These are phyloP conservation scores for Ogataea zsoltii DNA, from an alignment of 805 yeast genomes.

Conservation along the genomic window DNA sequence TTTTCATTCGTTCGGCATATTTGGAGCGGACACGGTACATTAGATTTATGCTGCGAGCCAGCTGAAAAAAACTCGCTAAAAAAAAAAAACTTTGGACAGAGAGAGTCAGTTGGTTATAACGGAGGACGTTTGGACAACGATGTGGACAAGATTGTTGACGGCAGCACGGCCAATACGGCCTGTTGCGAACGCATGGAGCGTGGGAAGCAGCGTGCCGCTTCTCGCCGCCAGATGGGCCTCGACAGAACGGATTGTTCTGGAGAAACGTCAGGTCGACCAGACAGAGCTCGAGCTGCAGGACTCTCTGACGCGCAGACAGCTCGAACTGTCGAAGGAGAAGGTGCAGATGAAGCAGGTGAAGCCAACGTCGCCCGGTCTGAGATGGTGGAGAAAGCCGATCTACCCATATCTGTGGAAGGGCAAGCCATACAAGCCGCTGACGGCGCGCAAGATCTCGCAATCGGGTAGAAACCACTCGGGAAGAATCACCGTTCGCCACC, in stretches of 20 bases:
- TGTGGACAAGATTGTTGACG: neutral
- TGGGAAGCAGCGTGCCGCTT: neutral
- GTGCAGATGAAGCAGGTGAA: slow-evolving; percentile 74
- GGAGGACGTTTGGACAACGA: neutral
- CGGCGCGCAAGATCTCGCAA: slow-evolving; percentile 66
- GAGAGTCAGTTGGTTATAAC: neutral
- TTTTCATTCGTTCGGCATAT: slow-evolving; percentile 33
- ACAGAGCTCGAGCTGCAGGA: slow-evolving; percentile 84
- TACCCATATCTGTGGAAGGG: slow-evolving; percentile 88
- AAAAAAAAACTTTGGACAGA: neutral
- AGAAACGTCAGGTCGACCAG: slow-evolving; percentile 42
- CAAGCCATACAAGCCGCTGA: slow-evolving; percentile 72
- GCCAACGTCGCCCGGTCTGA: slow-evolving; percentile 81
- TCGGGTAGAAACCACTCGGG: slow-evolving; percentile 93
- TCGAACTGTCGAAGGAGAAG: slow-evolving; percentile 67
- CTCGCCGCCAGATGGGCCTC: slow-evolving; percentile 1
- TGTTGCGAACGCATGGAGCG: neutral
- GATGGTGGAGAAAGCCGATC: slow-evolving; percentile 87
- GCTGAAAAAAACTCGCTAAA: slow-evolving; percentile 3
- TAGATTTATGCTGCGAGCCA: slow-evolving; percentile 13
- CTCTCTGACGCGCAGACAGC: slow-evolving; percentile 65
- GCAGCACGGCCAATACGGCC: neutral
- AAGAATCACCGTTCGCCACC: slow-evolving; percentile 84
- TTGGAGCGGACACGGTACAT: slow-evolving; percentile 11
- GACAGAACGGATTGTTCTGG: slow-evolving; percentile 32